A percentile compares a stretch with the other conserved stretches of the same genome.
phyloP scores from a whole-genome alignment of 768 basidiomycete species.

The Amanita subjunquillea region DNA sequence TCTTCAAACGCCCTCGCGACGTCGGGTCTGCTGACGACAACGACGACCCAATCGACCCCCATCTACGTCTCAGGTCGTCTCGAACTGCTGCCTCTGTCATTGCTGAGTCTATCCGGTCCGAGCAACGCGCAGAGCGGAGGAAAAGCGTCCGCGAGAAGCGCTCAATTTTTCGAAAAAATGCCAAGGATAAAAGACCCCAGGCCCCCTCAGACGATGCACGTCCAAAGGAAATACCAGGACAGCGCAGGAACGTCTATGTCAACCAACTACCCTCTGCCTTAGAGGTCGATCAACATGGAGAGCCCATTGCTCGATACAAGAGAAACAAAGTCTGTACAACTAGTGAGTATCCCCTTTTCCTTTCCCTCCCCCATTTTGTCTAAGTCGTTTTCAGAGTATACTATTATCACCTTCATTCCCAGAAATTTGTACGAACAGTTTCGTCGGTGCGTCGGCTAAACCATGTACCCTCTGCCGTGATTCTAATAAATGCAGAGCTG shows the following conservation, averaged over 20 bases:
- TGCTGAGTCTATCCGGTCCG: conserved; percentile 75
- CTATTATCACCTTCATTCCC: conserved; percentile 80
- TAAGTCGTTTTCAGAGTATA: conserved; percentile 57
- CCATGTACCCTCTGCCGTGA: not conserved
- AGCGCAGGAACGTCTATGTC: conserved; percentile 70
- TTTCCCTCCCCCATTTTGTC: not conserved
- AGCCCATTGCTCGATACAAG: conserved; percentile 69
- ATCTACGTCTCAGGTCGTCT: conserved; percentile 83
- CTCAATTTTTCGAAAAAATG: conserved; percentile 46
- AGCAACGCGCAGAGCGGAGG: conserved; percentile 55
- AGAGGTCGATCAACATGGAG: conserved; percentile 63
- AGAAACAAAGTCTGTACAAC: conserved; percentile 93
- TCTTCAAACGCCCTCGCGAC: conserved; percentile 34
- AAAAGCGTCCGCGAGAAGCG: conserved; percentile 38
- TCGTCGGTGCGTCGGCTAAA: conserved; percentile 45
- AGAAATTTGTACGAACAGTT: conserved; percentile 96
- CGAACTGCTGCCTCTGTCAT: conserved; percentile 88
- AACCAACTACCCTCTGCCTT: conserved; percentile 56
- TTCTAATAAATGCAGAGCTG: conserved; percentile 39
- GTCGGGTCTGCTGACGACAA: conserved; percentile 48
- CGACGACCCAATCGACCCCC: conserved; percentile 68
- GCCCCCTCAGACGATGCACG: conserved; percentile 15
- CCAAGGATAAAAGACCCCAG: conserved; percentile 35
- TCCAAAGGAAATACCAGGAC: conserved; percentile 32
- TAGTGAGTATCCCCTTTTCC: conserved; percentile 42